Evolutionary conservation across 1,284 basidiomycete genomes (phyloP).

Genomic region (Rhodotorula sp.): DNA sequence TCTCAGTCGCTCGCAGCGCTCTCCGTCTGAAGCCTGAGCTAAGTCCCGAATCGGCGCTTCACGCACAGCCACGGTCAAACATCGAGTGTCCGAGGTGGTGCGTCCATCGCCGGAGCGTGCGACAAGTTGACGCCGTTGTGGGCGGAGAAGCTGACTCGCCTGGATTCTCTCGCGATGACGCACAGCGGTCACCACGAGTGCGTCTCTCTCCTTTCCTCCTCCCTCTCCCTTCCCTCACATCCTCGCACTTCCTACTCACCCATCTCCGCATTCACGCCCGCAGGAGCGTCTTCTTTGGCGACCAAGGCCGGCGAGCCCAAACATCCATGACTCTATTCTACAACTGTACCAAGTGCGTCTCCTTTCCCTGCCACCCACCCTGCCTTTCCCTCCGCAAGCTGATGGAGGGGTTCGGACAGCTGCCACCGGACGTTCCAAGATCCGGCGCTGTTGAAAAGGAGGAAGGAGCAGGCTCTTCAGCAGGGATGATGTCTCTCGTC

Average conservation of each 20-base stretch:
- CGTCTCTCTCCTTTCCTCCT: conserved; percentile 26
- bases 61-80: conserved; percentile 46
- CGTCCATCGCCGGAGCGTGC: neutral
- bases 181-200: conserved; percentile 47
- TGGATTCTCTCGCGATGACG: too few relatives aligned
- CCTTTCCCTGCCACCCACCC: too few relatives aligned
- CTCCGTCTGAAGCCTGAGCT: neutral
- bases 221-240: neutral
- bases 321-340: conserved; percentile 91
- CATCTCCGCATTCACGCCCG: neutral
- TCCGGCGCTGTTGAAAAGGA: conserved; percentile 9
- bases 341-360: conserved; percentile 74
- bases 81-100: conserved; percentile 53
- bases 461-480: conserved; percentile 2
- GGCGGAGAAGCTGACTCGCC: neutral
- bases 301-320: conserved; percentile 89
- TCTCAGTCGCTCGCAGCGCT: neutral
- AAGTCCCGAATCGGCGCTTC: too few relatives aligned
- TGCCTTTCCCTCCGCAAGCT: too few relatives aligned
- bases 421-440: conserved; percentile 29
- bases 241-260: neutral
- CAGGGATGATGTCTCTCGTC: too few relatives aligned
- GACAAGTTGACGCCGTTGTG: neutral
- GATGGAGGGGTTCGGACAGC: neutral
- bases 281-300: conserved; percentile 87